Conservation (phyloP, 2,329 filamentous ascomycete species). For the Basipetospora chlamydospora region DNA sequence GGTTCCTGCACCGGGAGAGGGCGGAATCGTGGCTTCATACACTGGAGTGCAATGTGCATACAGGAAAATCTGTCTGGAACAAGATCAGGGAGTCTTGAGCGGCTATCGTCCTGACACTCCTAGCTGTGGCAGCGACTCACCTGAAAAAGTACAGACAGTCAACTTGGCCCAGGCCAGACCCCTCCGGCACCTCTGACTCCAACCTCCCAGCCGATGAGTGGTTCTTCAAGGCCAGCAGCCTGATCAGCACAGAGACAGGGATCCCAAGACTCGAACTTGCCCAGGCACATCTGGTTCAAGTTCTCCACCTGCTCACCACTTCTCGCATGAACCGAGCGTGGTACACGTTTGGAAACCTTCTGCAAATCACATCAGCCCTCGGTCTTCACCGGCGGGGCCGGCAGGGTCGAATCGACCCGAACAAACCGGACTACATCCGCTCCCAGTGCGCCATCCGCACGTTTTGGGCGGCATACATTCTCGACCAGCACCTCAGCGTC, state of each 20-base stretch:
- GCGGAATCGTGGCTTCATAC: constrained; percentile 31
- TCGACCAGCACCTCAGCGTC: constrained; percentile 50
- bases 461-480: constrained; percentile 48
- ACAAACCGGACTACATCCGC: constrained; percentile 23
- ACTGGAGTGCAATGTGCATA: constrained; percentile 22
- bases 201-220: constrained; percentile 18
- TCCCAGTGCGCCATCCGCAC: constrained; percentile 39
- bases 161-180: no score
- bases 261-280: constrained; percentile 39
- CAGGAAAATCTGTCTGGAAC: constrained; percentile 20
- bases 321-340: constrained; percentile 46
- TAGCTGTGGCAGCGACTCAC: constrained; percentile 31
- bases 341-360: constrained; percentile 42
- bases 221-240: constrained; percentile 23
- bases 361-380: constrained; percentile 34
- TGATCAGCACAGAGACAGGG: constrained; percentile 35
- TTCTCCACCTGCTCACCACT: constrained; percentile 42
- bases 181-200: background rate
- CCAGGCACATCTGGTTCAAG: constrained; percentile 42
- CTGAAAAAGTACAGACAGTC: constrained; percentile 21
- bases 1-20: constrained; percentile 39
- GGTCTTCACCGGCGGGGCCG: constrained; percentile 20
- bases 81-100: constrained; percentile 27
- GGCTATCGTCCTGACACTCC: constrained; percentile 30
- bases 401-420: no score